Conservation (phyloP, 2,329 filamentous ascomycete genomes). For the Calonectria pseudoreteaudii region DNA sequence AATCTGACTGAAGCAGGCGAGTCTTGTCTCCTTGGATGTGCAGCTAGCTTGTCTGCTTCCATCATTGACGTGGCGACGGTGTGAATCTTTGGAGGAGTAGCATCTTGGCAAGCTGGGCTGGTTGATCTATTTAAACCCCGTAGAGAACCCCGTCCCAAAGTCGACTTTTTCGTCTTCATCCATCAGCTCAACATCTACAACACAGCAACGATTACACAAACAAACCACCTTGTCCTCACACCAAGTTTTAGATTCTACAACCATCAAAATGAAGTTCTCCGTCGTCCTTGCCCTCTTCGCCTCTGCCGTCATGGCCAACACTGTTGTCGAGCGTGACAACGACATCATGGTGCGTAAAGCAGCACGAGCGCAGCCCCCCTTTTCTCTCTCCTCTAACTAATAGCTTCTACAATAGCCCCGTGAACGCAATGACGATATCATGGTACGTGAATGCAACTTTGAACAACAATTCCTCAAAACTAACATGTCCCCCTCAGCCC, state of each 20-base stretch:
- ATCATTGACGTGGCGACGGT: background rate
- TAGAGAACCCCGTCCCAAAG: too few relatives aligned
- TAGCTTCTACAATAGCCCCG: background rate
- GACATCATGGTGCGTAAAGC: background rate
- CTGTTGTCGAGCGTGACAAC: background rate
- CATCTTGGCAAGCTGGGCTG: background rate
- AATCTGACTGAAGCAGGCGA: background rate
- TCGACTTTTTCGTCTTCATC: background rate
- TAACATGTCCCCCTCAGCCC: background rate
- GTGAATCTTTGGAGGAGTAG: background rate
- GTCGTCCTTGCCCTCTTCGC: background rate
- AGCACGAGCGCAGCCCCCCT: background rate
- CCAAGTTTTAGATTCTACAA: background rate
- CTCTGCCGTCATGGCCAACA: background rate
- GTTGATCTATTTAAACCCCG: background rate
- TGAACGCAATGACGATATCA: background rate
- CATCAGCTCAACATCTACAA: background rate
- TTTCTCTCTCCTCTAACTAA: background rate
- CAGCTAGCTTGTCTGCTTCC: background rate
- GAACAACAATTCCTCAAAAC: background rate
- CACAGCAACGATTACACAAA: background rate
- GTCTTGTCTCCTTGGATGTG: background rate
- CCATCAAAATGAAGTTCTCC: background rate
- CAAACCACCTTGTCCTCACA: background rate
- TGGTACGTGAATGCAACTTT: background rate